phyloP scores from a whole-genome alignment of 2,329 filamentous ascomycete genomes.

The Fusarium tupiense region DNA sequence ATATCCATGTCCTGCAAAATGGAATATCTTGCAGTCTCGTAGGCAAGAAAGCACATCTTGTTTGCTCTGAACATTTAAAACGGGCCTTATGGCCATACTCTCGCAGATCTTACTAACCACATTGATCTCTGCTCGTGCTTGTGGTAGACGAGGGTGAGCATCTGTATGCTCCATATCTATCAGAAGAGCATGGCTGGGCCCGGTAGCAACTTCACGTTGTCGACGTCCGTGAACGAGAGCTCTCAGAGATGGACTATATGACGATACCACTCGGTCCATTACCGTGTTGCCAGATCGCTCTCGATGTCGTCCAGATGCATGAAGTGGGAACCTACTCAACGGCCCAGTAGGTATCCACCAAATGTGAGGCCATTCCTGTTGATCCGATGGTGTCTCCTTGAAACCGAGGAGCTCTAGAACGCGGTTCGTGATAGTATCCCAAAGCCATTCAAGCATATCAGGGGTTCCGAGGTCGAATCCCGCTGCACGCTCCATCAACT shows the following conservation, averaged over 20 bases:
- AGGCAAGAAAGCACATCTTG: background rate
- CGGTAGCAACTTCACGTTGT: background rate
- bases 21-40: background rate
- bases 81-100: background rate
- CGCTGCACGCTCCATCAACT: background rate
- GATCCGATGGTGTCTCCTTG: background rate
- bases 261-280: background rate
- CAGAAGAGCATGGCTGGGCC: background rate
- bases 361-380: background rate
- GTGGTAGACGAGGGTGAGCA: background rate
- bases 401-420: background rate
- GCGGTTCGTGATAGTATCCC: background rate
- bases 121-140: background rate
- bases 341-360: background rate
- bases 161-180: background rate
- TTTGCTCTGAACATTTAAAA: background rate
- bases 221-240: background rate
- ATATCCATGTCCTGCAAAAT: background rate
- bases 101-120: background rate
- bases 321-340: conserved; percentile 1
- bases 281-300: background rate
- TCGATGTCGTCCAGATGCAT: background rate
- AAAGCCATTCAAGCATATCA: background rate
- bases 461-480: background rate
- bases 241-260: background rate